Base-by-base conservation (phyloP, 2,329 filamentous ascomycete species). In the Fusarium sp. region DNA sequence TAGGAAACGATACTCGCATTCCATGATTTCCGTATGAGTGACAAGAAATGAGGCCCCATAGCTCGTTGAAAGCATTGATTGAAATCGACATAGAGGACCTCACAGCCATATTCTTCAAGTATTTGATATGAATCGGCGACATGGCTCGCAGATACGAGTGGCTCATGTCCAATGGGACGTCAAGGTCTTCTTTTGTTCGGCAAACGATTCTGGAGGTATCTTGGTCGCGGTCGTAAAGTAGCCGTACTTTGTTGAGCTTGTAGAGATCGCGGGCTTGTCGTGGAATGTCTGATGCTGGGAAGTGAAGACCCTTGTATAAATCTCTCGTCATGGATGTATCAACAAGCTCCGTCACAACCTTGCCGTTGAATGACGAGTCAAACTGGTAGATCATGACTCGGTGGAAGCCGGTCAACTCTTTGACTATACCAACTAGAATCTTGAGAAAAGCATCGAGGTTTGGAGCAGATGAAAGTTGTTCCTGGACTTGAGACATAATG, bases 41-140 rank as follows among this genome's bases (percentile, higher is more conserved):
- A 66, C 94, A 97, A 3, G 93, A 90, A 43, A 97, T 94, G 29
- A 97, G 82, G 0, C 94, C 95, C 95, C 94, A 97, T 0, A 97
- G 82, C 73, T 97, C 92, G 72, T 88, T 86, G 73, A 97, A 96
- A 0, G 92, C 92, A 70, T 94, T 96, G 76, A 97, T 92, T 2
- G 94, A 97, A 66, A 97, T 94, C 1, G 94, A 97, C 94, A 97
- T 97, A 70, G 93, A 97, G 0, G 93, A 93, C n/a, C 94, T 89
- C 1, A 97, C 94, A 10, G 90, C 91, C 94, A 97, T 97, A 77
- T 97, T 94, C 8, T 83, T 87, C 5, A 97, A 84, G 73, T 97
- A 97, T 76, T 97, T 97, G 58, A 97, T 80, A 76, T 96, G 93
- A 44, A 97, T 95, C 0, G 94, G 94, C 2, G 93, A 97, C 89